Conservation (phyloP, 2,329 filamentous ascomycete species). For the Calycina herbarum region DNA sequence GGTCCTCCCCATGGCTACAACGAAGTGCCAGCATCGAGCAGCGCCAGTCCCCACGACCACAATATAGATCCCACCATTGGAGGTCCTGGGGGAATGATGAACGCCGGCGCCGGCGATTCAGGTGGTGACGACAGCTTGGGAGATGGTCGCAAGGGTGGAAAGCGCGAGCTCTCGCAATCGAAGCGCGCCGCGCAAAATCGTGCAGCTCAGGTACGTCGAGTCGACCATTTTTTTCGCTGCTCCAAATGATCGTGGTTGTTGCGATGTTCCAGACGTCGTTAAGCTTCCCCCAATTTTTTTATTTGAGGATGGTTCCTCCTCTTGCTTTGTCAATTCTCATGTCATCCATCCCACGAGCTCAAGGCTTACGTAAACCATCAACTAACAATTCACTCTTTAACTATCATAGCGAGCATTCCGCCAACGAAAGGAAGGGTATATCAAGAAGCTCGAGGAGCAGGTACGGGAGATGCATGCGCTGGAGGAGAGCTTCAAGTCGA, state of each 20-base stretch:
- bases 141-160: conserved; percentile 70
- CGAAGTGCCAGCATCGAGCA: conserved; percentile 35
- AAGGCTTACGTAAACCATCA: conserved; percentile 36
- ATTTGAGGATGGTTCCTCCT: conserved; percentile 19
- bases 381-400: conserved; percentile 17
- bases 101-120: conserved; percentile 29
- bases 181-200: conserved; percentile 96
- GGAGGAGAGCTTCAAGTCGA: conserved; percentile 73
- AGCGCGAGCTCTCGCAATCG: conserved; percentile 89
- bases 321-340: conserved; percentile 41
- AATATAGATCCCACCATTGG: conserved; percentile 41
- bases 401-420: conserved; percentile 81
- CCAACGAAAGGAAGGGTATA: conserved; percentile 96
- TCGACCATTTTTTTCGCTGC: conserved; percentile 17
- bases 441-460: conserved; percentile 94
- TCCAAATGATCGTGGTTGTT: conserved; percentile 6
- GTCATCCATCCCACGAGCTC: conserved; percentile 35
- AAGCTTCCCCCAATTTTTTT: conserved; percentile 18
- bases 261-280: conserved; percentile 22
- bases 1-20: conserved; percentile 36
- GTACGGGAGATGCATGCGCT: conserved; percentile 78
- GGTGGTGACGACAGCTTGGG: conserved; percentile 35
- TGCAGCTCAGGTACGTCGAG: conserved; percentile 79
- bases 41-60: conserved; percentile 37
- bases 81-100: conserved; percentile 32